These are phyloP conservation scores for Phyllostachys edulis DNA, from an alignment of 176 grass and related monocot genomes.

Conservation along the genomic window DNA sequence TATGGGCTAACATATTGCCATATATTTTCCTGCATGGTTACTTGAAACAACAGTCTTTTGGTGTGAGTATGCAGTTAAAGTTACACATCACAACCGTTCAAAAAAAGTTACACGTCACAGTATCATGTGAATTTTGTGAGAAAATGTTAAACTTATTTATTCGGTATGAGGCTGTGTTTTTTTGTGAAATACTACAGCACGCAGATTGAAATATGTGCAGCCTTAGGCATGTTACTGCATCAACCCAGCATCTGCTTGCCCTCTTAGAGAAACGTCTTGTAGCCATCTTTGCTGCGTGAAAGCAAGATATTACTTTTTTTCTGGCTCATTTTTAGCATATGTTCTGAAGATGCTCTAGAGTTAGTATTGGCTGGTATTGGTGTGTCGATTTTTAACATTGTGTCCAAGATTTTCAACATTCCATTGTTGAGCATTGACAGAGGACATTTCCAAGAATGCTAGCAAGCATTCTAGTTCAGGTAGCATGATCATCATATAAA, in stretches of 20 bases:
- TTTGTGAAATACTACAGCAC: constrained; percentile 1
- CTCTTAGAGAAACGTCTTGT: not conserved
- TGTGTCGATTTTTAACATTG: constrained; percentile 85
- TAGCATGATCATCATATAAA: constrained; percentile 31
- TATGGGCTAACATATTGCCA: too few relatives aligned
- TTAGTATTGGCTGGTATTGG: constrained; percentile 80
- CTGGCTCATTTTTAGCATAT: constrained; percentile 21
- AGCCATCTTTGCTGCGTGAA: constrained; percentile 17
- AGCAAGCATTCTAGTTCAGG: constrained; percentile 42
- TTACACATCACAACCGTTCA: too few relatives aligned
- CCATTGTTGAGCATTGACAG: constrained; percentile 78
- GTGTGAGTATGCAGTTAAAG: not conserved
- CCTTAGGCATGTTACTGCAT: constrained; percentile 20
- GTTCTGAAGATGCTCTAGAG: constrained; percentile 66
- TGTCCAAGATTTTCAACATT: constrained; percentile 89
- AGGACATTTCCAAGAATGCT: constrained; percentile 58
- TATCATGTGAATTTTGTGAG: not conserved
- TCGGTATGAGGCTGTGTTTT: not conserved
- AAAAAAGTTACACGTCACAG: not conserved
- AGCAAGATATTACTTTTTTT: not conserved
- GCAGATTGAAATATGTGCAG: not conserved
- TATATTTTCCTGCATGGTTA: too few relatives aligned
- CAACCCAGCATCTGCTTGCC: not conserved
- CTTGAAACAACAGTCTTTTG: constrained; percentile 16
- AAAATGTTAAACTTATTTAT: not conserved